These are phyloP conservation scores for Thuja plicata DNA, from an alignment of 83 land plant species.

Conservation along the genomic window DNA sequence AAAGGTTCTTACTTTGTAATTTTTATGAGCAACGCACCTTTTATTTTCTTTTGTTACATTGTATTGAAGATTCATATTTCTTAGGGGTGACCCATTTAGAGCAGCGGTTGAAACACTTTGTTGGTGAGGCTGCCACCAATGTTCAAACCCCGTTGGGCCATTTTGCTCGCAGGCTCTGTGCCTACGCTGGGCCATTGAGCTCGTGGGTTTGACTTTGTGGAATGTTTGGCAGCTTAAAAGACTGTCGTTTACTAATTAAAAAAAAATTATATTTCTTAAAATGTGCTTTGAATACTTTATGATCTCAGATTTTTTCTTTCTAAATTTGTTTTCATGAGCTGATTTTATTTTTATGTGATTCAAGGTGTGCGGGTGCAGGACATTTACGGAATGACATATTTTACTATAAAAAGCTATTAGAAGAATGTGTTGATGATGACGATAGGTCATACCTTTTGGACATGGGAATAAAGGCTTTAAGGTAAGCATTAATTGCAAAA, in stretches of 20 bases:
- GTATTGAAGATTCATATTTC: not conserved
- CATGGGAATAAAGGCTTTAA: conserved; percentile 93
- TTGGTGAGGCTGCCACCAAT: too few species aligned
- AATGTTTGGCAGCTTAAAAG: too few species aligned
- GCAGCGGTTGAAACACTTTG: too few species aligned
- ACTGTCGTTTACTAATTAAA: too few species aligned
- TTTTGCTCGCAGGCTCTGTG: too few species aligned
- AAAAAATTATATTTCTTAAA: not conserved
- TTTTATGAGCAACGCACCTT: not conserved
- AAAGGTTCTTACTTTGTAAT: not conserved
- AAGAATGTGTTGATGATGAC: conserved; percentile 58
- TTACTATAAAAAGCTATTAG: conserved; percentile 56
- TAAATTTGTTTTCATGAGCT: not conserved
- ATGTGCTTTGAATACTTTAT: not conserved
- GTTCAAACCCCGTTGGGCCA: too few species aligned
- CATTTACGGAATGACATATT: conserved; percentile 81
- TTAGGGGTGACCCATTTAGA: not conserved
- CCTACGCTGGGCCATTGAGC: too few species aligned
- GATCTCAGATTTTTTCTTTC: not conserved
- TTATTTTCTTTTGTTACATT: not conserved
- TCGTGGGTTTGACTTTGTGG: too few species aligned
- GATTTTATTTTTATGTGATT: not conserved
- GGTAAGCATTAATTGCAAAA: conserved; percentile 44
- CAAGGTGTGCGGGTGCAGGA: conserved; percentile 95
- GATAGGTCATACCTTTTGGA: conserved; percentile 53